Evolutionary conservation across 1,139 yeast species (phyloP).

Genomic region (Wickerhamomyces sp.): DNA sequence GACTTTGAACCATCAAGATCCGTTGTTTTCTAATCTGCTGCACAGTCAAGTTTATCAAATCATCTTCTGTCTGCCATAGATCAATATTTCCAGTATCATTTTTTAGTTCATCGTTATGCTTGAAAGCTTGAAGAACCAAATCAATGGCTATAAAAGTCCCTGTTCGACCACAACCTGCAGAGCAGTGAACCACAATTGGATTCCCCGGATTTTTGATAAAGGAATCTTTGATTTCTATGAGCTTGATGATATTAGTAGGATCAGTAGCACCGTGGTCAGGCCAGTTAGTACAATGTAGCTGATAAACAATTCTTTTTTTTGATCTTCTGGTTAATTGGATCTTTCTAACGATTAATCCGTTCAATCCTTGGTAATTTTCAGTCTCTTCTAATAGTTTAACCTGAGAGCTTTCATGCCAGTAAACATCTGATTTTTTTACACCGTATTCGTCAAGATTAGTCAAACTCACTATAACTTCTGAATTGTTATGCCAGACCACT

Average conservation of each 20-base stretch:
- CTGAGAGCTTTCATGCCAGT: conserved; percentile 39
- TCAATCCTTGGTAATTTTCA: conserved; percentile 26
- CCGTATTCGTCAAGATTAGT: conserved; percentile 55
- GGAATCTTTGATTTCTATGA: conserved; percentile 47
- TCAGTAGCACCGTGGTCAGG: conserved; percentile 76
- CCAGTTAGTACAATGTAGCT: conserved; percentile 73
- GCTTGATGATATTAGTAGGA: conserved; percentile 44
- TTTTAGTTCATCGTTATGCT: conserved; percentile 9
- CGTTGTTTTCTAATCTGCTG: conserved; percentile 65
- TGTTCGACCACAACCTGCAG: conserved; percentile 92
- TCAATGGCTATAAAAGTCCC: conserved; percentile 83
- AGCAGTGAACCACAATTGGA: conserved; percentile 73
- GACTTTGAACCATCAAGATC: conserved; percentile 78
- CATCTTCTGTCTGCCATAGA: conserved; percentile 33
- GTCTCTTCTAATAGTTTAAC: conserved; percentile 27
- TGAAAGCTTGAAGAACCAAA: conserved; percentile 44
- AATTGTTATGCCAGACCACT: conserved; percentile 56
- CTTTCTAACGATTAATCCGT: conserved; percentile 30
- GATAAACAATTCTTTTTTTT: conserved; percentile 38
- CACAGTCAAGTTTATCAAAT: conserved; percentile 23
- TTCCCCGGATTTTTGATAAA: conserved; percentile 24
- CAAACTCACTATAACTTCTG: conserved; percentile 64
- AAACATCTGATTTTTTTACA: conserved; percentile 49
- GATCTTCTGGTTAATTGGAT: conserved; percentile 22
- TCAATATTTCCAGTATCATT: conserved; percentile 20